Base-by-base conservation (phyloP, 2,329 filamentous ascomycete species). In the Gnomoniopsis sp. region DNA sequence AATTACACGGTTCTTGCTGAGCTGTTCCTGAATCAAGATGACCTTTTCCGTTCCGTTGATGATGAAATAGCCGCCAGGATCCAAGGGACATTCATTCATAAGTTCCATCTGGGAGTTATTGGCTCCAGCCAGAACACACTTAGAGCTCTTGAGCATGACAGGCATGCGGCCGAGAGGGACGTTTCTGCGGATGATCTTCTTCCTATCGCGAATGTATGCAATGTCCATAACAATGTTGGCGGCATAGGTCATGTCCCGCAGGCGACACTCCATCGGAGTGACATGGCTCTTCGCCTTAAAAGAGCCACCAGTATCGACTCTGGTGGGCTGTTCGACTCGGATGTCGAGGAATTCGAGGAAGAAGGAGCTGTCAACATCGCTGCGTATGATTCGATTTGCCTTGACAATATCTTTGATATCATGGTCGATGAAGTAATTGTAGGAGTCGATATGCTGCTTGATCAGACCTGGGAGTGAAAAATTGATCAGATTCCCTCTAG, bases 1-100 rank as follows among this genome's bases (percentile, higher is more conserved):
- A 71, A 99, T 97, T 68, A 99, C 90, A 78, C 95, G 87, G 75
- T 99, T 99, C 83, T 99, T 99, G 82, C 95, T 99, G 70, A 99
- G 79, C 76, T 99, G 95, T 71, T 99, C 96, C 74, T 99, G 95
- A 15, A 99, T 96, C 47, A 99, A 79, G 69, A 99, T 99, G 66
- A 99, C 95, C 78, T 99, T 99, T 73, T 99, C 95, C 21, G 96
- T 97, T 49, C 95, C 95, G 67, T 93, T 91, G 65, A 98, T 92
- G 68, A 99, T 95, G 69, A 99, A 99, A 73, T 99, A 99, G 54
- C 95, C 95, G 63, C 95, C 95, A 1, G 96, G 95, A 70, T 99
- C 95, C 44, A 99, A 80, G 15, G 95, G 91, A 69, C 95, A 99
- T 76, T 99, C 95, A 69, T 96, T 95, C 80, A 98, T 88, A 51